phyloP scores from a whole-genome alignment of 2,329 filamentous ascomycete species.

The Exophiala mesophila region DNA sequence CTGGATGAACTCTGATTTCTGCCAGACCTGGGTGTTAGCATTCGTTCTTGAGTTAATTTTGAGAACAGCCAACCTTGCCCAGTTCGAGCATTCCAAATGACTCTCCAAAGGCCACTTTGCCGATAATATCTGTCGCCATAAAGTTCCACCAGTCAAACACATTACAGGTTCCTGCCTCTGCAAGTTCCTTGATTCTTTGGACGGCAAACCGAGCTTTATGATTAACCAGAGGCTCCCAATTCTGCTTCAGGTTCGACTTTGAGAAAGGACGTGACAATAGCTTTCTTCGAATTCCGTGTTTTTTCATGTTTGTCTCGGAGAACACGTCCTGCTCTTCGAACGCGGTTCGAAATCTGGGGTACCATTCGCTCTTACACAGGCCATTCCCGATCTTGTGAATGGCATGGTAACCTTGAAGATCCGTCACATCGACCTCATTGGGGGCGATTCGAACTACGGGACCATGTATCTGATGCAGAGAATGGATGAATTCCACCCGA shows the following conservation, averaged over 20 bases:
- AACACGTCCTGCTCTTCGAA: too few species aligned
- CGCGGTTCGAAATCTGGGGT: too few species aligned
- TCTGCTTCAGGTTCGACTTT: constrained; percentile 5
- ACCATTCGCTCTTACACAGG: neutral
- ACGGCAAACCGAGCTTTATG: neutral
- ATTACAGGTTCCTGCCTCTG: neutral
- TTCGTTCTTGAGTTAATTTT: too few species aligned
- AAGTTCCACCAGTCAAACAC: neutral
- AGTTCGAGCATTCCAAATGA: neutral
- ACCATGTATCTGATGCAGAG: constrained; percentile 4
- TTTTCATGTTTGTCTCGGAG: constrained; percentile 36
- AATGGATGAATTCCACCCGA: constrained; percentile 1
- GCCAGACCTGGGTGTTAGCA: too few species aligned
- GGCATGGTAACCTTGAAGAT: constrained; percentile 1
- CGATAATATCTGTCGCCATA: neutral
- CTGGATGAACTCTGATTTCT: too few species aligned
- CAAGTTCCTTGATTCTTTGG: neutral
- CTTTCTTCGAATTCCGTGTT: constrained; percentile 38
- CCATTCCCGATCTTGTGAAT: neutral
- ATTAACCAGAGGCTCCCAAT: neutral
- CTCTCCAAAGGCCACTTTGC: constrained; percentile 1
- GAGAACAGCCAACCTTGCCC: too few species aligned
- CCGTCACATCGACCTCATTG: constrained; percentile 1
- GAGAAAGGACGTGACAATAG: constrained; percentile 38
- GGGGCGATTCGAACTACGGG: constrained; percentile 6